Evolutionary conservation across 208 protist species (phyloP).

Genomic region (Leishmania tarentolae): DNA sequence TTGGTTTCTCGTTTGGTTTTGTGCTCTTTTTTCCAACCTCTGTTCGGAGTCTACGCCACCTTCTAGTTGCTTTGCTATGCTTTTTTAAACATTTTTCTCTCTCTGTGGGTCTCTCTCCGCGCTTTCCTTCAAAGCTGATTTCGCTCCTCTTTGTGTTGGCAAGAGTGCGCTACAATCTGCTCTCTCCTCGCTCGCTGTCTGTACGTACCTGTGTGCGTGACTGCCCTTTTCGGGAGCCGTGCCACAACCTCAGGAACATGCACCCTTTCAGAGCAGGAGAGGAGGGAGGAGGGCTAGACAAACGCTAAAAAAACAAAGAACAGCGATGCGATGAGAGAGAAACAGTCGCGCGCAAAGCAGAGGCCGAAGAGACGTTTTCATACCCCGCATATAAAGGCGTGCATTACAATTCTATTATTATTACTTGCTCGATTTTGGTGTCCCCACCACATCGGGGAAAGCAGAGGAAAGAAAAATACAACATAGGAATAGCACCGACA

Average conservation of each 20-base stretch:
- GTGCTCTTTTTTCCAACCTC: not conserved
- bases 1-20: not conserved
- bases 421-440: not conserved
- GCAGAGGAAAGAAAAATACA: not conserved
- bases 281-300: too few species aligned
- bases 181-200: not conserved
- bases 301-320: not conserved
- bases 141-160: not conserved
- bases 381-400: not conserved
- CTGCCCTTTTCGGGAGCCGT: not conserved
- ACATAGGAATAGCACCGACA: too few species aligned
- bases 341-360: not conserved
- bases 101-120: slow-evolving; percentile 3
- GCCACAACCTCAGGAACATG: not conserved
- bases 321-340: not conserved
- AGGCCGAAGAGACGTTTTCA: not conserved
- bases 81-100: slow-evolving; percentile 4
- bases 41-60: not conserved
- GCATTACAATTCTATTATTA: too few species aligned
- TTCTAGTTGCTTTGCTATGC: not conserved
- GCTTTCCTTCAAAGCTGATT: not conserved
- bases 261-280: not conserved
- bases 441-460: not conserved
- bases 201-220: not conserved
- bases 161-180: not conserved